Evolutionary conservation across 768 basidiomycete genomes (phyloP).

Genomic region (Lactarius deliciosus): DNA sequence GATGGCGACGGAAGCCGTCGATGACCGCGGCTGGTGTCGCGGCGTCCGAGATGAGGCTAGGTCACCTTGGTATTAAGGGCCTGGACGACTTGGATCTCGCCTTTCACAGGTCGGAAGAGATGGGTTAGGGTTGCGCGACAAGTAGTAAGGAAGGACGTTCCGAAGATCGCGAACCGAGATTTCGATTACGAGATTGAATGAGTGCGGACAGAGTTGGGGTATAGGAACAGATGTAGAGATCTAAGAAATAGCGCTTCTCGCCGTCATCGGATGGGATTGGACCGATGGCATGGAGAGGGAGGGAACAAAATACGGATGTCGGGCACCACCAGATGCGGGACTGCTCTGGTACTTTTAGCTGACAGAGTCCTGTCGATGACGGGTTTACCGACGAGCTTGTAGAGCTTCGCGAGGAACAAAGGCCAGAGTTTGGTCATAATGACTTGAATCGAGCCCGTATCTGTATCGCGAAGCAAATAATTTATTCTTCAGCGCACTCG

Average conservation of each 20-base stretch:
- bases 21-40: no score
- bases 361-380: neutral
- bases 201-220: no score
- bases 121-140: constrained; percentile 8
- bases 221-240: constrained; percentile 13
- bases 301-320: constrained; percentile 11
- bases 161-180: no score
- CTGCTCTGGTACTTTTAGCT: neutral
- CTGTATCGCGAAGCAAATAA: neutral
- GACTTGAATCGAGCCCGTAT: neutral
- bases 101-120: neutral
- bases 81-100: neutral
- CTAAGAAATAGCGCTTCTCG: constrained; percentile 1
- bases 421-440: neutral
- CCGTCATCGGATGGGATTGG: constrained; percentile 5
- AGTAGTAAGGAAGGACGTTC: no score
- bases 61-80: neutral
- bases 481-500: neutral
- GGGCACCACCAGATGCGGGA: constrained; percentile 25
- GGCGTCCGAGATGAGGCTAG: neutral
- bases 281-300: constrained; percentile 27
- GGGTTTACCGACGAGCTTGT: constrained; percentile 6
- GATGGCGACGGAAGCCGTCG: neutral
- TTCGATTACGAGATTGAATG: no score
- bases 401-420: constrained; percentile 13